Base-by-base conservation (phyloP, 495 filamentous ascomycete species). In the Penicillium simplicissimum region DNA sequence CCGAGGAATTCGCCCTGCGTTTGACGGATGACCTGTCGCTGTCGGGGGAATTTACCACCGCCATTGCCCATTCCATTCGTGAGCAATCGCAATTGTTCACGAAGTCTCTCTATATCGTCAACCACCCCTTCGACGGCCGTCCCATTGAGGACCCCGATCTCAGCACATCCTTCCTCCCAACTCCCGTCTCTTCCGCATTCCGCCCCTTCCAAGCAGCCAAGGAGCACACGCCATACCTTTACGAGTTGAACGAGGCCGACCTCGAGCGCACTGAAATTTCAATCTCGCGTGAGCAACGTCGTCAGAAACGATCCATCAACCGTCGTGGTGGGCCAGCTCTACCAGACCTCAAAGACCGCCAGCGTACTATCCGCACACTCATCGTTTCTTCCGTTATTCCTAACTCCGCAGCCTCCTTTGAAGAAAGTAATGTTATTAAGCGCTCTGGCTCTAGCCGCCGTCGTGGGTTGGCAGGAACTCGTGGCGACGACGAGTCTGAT, bases 41-140 rank as follows among this genome's bases (percentile, higher is more conserved):
- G 35, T 91, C 91, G 21, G 95, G 95, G 38, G 95, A 98, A 74
- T 98, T 98, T 70, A 96, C 91, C 8, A 98, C 95, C 0, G 93
- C 95, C 13, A 97, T 98, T 67, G 95, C 96, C 37, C 95, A 98
- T 76, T 93, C 90, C 23, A 98, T 98, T 60, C 89, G 94, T 48
- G 95, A 98, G 73, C 95, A 98, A 70, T 86, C 87, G 51, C 95
- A 98, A 70, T 83, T 97, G 0, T 98, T 97, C 68, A 96, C 92
- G 1, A 89, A 90, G 67, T 96, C 92, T 65, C 83, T 98, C 51
- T 98, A 96, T 71, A 92, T 93, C 65, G 85, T 94, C 36, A 90
- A 91, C 11, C 93, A 98, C 74, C 90, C 92, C 13, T 98, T 98
- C 71, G 95, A 98, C 73, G 95, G 95, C 23, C 85, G 95, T 25